These are phyloP conservation scores for Malus sieversii DNA, from an alignment of 306 rosid species.

Conservation along the genomic window DNA sequence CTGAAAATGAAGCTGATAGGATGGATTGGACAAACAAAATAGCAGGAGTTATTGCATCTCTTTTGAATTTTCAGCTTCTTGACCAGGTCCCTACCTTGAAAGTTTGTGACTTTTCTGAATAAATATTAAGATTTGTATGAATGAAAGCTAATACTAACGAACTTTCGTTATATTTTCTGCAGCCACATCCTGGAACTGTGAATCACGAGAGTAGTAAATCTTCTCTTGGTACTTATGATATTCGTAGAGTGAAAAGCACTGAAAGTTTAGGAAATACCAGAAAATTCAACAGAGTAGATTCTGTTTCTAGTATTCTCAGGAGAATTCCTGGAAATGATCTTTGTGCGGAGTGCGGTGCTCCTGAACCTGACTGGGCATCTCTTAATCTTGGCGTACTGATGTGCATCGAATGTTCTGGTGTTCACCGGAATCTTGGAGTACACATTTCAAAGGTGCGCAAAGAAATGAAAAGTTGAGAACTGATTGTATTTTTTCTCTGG, in stretches of 20 bases:
- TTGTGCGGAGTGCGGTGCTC: constrained; percentile 87
- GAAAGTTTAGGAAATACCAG: constrained; percentile 31
- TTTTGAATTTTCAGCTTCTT: constrained; percentile 76
- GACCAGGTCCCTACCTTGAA: constrained; percentile 53
- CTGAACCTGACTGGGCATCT: constrained; percentile 98
- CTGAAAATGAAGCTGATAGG: constrained; percentile 96
- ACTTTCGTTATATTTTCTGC: constrained; percentile 32
- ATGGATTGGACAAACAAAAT: constrained; percentile 87
- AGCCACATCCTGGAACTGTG: constrained; percentile 42
- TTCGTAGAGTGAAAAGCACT: constrained; percentile 33
- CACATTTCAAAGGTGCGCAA: constrained; percentile 81
- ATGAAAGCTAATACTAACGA: constrained; percentile 8
- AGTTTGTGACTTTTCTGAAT: background rate
- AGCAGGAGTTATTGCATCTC: constrained; percentile 67
- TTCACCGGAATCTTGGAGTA: constrained; percentile 94
- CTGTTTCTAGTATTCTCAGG: constrained; percentile 63
- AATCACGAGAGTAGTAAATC: constrained; percentile 28
- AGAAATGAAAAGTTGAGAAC: background rate
- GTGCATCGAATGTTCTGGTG: constrained; percentile 96
- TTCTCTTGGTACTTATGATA: constrained; percentile 29
- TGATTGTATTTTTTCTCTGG: background rate
- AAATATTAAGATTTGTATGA: constrained; percentile 12
- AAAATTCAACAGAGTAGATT: constrained; percentile 34
- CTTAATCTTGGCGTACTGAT: constrained; percentile 84
- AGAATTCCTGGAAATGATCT: constrained; percentile 81